phyloP scores from a whole-genome alignment of 805 yeast genomes.

The Barnettozyma populi region DNA sequence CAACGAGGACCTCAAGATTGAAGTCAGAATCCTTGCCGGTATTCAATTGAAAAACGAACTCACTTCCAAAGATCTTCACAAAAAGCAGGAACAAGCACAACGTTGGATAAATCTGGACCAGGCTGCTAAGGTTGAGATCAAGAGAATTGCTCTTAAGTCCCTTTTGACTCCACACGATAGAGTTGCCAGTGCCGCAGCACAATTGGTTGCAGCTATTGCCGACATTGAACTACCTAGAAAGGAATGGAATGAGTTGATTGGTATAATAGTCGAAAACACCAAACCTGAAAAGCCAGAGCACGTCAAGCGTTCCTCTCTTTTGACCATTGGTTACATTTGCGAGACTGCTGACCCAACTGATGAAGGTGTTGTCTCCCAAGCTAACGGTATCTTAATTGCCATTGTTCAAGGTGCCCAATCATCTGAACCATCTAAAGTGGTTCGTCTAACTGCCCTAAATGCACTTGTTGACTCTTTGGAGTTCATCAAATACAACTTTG shows the following conservation, averaged over 20 bases:
- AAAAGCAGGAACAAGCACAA: conserved; percentile 52
- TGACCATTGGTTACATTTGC: conserved; percentile 93
- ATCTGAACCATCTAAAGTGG: conserved; percentile 66
- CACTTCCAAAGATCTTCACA: conserved; percentile 69
- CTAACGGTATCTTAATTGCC: conserved; percentile 90
- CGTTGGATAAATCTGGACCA: conserved; percentile 68
- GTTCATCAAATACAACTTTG: conserved; percentile 84
- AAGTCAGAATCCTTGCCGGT: conserved; percentile 90
- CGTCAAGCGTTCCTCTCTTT: conserved; percentile 80
- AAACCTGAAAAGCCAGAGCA: conserved; percentile 68
- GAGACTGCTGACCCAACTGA: conserved; percentile 81
- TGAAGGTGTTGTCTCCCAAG: conserved; percentile 71
- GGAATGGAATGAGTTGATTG: conserved; percentile 86
- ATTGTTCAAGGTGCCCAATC: conserved; percentile 95
- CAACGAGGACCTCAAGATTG: conserved; percentile 56
- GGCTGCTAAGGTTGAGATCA: conserved; percentile 56
- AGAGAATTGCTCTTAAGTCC: conserved; percentile 56
- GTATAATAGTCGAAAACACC: conserved; percentile 81
- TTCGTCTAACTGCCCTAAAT: conserved; percentile 84
- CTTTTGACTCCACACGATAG: conserved; percentile 62
- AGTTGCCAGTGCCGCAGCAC: conserved; percentile 87
- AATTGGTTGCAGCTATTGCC: conserved; percentile 95
- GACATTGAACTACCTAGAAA: conserved; percentile 84
- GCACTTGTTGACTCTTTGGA: conserved; percentile 89
- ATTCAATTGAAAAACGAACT: conserved; percentile 82